A percentile compares a stretch with the other conserved stretches of the same genome.
phyloP scores from a whole-genome alignment of 352 stramenopile species.

The Globisporangium middletonii region DNA sequence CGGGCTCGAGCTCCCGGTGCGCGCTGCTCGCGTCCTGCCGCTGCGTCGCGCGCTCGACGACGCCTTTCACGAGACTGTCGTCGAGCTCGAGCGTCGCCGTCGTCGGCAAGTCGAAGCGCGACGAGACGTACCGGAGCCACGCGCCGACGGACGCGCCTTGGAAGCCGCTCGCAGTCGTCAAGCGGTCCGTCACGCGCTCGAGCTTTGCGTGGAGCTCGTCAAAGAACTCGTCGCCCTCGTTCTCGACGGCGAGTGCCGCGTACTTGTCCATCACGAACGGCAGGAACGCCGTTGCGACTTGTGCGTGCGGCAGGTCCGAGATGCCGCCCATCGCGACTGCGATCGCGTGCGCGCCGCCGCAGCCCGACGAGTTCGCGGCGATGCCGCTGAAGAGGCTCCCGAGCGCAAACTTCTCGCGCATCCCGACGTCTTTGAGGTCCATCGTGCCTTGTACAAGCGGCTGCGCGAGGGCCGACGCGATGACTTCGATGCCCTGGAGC shows the following conservation, averaged over 20 bases:
- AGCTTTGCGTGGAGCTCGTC: slow-evolving; percentile 48
- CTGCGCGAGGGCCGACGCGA: slow-evolving; percentile 40
- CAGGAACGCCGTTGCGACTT: slow-evolving; percentile 52
- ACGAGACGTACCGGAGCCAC: slow-evolving; percentile 63
- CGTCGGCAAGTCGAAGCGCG: slow-evolving; percentile 52
- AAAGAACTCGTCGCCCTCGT: slow-evolving; percentile 64
- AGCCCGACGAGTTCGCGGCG: slow-evolving; percentile 45
- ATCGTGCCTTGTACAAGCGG: slow-evolving; percentile 59
- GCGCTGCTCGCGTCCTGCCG: slow-evolving; percentile 46
- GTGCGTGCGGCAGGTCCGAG: slow-evolving; percentile 56
- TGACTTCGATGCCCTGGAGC: slow-evolving; percentile 52
- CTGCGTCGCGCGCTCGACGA: slow-evolving; percentile 47
- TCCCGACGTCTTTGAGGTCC: slow-evolving; percentile 44
- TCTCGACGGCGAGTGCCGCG: slow-evolving; percentile 38
- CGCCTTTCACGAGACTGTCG: slow-evolving; percentile 35
- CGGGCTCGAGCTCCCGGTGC: slow-evolving; percentile 18
- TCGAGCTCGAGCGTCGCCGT: slow-evolving; percentile 50
- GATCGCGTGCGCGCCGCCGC: slow-evolving; percentile 42
- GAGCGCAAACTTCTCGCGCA: slow-evolving; percentile 50
- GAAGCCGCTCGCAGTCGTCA: slow-evolving; percentile 50
- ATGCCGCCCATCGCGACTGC: slow-evolving; percentile 62
- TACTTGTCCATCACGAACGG: slow-evolving; percentile 70
- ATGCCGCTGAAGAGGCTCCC: slow-evolving; percentile 55
- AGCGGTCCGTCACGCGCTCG: slow-evolving; percentile 33
- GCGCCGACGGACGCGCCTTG: slow-evolving; percentile 33